A percentile compares a stretch with the other conserved stretches of the same genome.
Conservation (phyloP, 345 rosid species). For the Adansonia digitata region DNA sequence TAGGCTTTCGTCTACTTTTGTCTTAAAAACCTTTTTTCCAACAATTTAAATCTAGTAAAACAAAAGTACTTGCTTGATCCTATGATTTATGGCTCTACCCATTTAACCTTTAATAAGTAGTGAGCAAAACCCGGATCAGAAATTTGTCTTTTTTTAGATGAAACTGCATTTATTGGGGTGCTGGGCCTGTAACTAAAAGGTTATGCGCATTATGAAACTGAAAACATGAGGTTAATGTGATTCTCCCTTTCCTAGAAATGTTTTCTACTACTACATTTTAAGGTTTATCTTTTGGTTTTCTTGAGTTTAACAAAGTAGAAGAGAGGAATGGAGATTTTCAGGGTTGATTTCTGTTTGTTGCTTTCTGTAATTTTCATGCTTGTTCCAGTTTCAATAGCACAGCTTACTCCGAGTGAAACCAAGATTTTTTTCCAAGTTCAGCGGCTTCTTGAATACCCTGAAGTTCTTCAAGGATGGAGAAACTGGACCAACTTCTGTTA, state of each 20-base stretch:
- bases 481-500: constrained; percentile 73
- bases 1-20: neutral
- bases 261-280: neutral
- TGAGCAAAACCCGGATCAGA: constrained; percentile 1
- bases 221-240: neutral
- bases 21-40: neutral
- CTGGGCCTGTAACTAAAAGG: neutral
- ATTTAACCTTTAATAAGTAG: neutral
- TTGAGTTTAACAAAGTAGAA: neutral
- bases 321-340: constrained; percentile 23
- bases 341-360: constrained; percentile 18
- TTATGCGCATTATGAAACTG: neutral
- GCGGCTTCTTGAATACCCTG: constrained; percentile 64
- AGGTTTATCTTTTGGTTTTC: neutral
- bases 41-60: neutral
- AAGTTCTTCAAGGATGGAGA: constrained; percentile 63
- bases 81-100: neutral
- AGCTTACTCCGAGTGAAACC: constrained; percentile 50
- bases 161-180: constrained; percentile 4
- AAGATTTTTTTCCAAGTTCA: constrained; percentile 51
- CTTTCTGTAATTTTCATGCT: constrained; percentile 24
- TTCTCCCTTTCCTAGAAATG: neutral
- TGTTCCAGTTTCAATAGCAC: constrained; percentile 39
- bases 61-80: neutral
- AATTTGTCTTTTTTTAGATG: neutral